Percentiles rank a stretch among this genome's conserved stretches.
Conservation (phyloP, 2,329 filamentous ascomycete genomes). For the Didymellaceae sp. region DNA sequence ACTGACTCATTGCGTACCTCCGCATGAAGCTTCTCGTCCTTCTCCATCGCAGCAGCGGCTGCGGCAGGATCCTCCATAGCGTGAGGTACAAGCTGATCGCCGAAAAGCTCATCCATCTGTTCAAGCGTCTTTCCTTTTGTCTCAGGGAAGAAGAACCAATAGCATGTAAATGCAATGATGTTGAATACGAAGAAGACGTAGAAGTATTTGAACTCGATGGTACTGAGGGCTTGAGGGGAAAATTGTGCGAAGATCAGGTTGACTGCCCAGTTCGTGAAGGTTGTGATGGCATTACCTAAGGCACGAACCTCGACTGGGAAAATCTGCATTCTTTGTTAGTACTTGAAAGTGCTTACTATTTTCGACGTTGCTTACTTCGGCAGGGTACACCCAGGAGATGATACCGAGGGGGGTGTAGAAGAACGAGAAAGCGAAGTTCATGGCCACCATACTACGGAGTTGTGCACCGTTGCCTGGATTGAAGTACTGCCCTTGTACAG, state of each 20-base stretch:
- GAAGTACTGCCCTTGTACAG: constrained; percentile 49
- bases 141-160: constrained; percentile 40
- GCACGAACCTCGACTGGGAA: constrained; percentile 55
- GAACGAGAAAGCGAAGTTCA: constrained; percentile 56
- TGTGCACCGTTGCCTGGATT: constrained; percentile 45
- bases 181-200: constrained; percentile 55
- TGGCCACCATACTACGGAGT: constrained; percentile 54
- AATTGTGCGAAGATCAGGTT: constrained; percentile 60
- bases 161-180: constrained; percentile 43
- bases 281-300: constrained; percentile 53
- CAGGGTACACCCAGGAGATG: constrained; percentile 57
- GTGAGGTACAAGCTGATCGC: constrained; percentile 46
- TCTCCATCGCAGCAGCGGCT: constrained; percentile 36
- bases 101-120: constrained; percentile 43
- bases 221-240: constrained; percentile 50
- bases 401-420: constrained; percentile 55
- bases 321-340: constrained; percentile 28
- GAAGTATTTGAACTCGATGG: constrained; percentile 55
- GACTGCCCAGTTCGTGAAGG: constrained; percentile 55
- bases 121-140: constrained; percentile 39
- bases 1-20: constrained; percentile 5
- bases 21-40: constrained; percentile 21
- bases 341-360: background rate
- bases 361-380: constrained; percentile 35
- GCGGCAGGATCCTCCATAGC: constrained; percentile 44